Evolutionary conservation across 768 basidiomycete genomes (phyloP).

Genomic region (Galerina marginata): DNA sequence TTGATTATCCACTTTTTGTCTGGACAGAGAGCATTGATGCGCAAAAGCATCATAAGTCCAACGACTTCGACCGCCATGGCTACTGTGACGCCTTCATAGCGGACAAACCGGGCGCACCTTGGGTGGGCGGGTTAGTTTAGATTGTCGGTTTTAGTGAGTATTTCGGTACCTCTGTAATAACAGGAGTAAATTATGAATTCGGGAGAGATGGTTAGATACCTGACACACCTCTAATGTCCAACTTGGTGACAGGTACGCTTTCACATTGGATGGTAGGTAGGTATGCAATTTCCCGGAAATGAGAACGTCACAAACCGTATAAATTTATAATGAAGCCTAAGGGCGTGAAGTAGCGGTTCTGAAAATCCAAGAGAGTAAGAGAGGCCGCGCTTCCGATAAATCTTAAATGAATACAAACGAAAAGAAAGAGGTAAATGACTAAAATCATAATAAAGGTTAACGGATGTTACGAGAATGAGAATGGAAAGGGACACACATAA

Average conservation of each 20-base stretch:
- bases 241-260: constrained; percentile 47
- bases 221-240: constrained; percentile 45
- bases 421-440: constrained; percentile 51
- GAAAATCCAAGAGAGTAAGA: neutral
- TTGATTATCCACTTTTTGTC: constrained; percentile 35
- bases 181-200: neutral
- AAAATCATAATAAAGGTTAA: neutral
- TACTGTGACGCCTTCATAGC: constrained; percentile 59
- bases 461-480: neutral
- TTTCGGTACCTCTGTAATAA: constrained; percentile 18
- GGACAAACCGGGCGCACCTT: constrained; percentile 53
- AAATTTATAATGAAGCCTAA: constrained; percentile 66
- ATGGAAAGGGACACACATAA: constrained; percentile 38
- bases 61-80: constrained; percentile 57
- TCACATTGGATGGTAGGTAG: neutral
- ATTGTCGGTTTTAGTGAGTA: neutral
- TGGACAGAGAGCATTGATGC: constrained; percentile 49
- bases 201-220: neutral
- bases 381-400: neutral
- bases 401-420: constrained; percentile 32
- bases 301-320: constrained; percentile 37
- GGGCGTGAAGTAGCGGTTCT: constrained; percentile 73
- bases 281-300: neutral
- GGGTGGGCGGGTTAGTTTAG: neutral
- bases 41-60: constrained; percentile 64